Evolutionary conservation across 495 filamentous ascomycete species (phyloP), one percentile per base, ranked within the genome.

Genomic region (Hypoxylon trugodes): DNA sequence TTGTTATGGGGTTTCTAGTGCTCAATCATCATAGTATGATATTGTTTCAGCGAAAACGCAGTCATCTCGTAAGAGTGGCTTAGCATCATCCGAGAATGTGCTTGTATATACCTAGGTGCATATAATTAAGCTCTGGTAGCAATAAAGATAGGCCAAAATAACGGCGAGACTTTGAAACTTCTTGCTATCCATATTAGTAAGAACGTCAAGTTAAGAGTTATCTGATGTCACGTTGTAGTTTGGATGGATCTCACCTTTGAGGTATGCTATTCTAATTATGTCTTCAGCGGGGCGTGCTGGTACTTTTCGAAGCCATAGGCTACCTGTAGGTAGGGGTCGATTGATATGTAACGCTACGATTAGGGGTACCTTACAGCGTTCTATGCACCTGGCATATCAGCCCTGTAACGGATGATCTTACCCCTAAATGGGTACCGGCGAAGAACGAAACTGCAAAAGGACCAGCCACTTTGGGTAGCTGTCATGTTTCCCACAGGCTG

Each of bases 341-440:
- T n/a, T n/a, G n/a, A n/a, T n/a, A 40, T 53, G 53, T 41, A 35
- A 37, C 41, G 38, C 40, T 48, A 40, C 37, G n/a, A 35, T 42
- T 37, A 13, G 42, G 24, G 24, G 48, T 59, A 37, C 61, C 54
- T 59, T 53, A 42, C 54, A 59, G 54, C 25, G 59, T 33, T n/a
- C n/a, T n/a, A n/a, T n/a, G n/a, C n/a, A n/a, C n/a, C n/a, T n/a
- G n/a, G n/a, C n/a, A n/a, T n/a, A n/a, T n/a, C n/a, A 45, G 21
- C 48, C 50, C 41, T 65, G 49, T 13, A 21, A 42, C 41, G 41
- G 56, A 45, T 61, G 63, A 66, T 66, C 51, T 43, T 61, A 52
- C 12, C 32, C 56, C 40, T 22, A 21, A 60, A 51, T 22, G 15
- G 18, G 51, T 28, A 66, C 63, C 63, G 56, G 62, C n/a, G n/a